Percentiles rank a stretch among this genome's conserved stretches.
Conservation (phyloP, 2,329 filamentous ascomycete species). For the Eurotiales sp. region DNA sequence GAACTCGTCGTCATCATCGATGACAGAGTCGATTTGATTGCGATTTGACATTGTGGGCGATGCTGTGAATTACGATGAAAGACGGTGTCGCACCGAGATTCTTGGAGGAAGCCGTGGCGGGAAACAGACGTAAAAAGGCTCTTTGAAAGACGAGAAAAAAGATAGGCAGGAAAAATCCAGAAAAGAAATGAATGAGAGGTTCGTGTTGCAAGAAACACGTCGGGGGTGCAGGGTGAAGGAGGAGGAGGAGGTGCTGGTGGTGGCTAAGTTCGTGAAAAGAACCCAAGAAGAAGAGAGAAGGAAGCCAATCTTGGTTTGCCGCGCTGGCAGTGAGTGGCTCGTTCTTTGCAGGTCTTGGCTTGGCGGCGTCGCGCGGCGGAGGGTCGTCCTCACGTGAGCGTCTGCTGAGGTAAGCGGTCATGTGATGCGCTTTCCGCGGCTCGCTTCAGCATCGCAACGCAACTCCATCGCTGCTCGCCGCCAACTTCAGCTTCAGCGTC, state of each 20-base stretch:
- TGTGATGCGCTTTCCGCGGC: constrained; percentile 9
- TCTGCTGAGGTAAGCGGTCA: constrained; percentile 7
- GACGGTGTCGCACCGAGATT: constrained; percentile 1
- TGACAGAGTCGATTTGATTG: constrained; percentile 46
- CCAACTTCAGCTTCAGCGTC: background rate
- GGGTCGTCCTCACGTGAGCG: background rate
- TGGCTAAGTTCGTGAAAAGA: constrained; percentile 15
- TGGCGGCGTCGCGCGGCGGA: constrained; percentile 1
- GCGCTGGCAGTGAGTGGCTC: constrained; percentile 18
- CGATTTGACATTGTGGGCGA: constrained; percentile 41
- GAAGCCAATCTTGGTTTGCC: constrained; percentile 17
- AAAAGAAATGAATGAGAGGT: too few relatives aligned
- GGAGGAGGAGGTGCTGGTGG: too few relatives aligned
- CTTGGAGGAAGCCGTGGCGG: constrained; percentile 1
- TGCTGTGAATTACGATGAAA: constrained; percentile 19
- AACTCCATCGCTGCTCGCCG: constrained; percentile 4
- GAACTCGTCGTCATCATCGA: constrained; percentile 49
- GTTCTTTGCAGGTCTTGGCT: constrained; percentile 12
- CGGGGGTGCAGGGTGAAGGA: too few relatives aligned
- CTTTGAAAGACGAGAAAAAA: constrained; percentile 1
- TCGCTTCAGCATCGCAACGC: constrained; percentile 12
- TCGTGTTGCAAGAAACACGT: constrained; percentile 1
- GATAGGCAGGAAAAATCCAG: constrained; percentile 2
- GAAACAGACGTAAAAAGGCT: constrained; percentile 7
- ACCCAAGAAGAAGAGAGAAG: constrained; percentile 18